Evolutionary conservation across 176 grass and related monocot genomes (phyloP).

Genomic region (Zizania latifolia): DNA sequence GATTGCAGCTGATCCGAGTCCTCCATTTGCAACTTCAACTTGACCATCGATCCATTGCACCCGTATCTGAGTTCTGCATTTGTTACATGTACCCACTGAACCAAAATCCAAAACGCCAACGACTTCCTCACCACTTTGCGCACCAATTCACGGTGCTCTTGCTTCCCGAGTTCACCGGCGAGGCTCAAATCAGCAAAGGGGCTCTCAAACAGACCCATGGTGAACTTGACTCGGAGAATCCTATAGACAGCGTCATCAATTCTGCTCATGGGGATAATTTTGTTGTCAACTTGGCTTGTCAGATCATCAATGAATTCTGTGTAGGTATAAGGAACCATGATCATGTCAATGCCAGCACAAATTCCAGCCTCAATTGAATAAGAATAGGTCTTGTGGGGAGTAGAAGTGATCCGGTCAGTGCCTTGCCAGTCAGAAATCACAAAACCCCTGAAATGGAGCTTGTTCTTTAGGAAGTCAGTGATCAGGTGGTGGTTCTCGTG

Average conservation of each 20-base stretch:
- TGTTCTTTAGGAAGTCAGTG: constrained; percentile 75
- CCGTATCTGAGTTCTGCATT: no score
- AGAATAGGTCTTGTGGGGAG: constrained; percentile 48
- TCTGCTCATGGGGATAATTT: constrained; percentile 69
- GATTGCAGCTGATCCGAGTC: no score
- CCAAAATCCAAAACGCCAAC: no score
- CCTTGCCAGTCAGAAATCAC: constrained; percentile 74
- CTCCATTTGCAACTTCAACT: no score
- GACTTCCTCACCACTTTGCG: no score
- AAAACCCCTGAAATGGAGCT: constrained; percentile 68
- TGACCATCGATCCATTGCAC: no score
- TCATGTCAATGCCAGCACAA: constrained; percentile 69
- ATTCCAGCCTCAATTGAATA: constrained; percentile 57
- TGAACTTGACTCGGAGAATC: constrained; percentile 75
- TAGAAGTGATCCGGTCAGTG: constrained; percentile 53
- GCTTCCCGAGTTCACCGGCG: constrained; percentile 44
- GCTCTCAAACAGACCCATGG: constrained; percentile 66
- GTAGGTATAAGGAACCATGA: constrained; percentile 67
- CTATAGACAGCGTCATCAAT: constrained; percentile 62
- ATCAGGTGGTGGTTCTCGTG: constrained; percentile 60
- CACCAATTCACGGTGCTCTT: no score
- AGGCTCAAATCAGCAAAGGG: constrained; percentile 51
- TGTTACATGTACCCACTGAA: no score
- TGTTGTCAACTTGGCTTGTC: constrained; percentile 51
- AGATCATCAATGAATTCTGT: constrained; percentile 54